These are phyloP conservation scores for Paramecium biaurelia DNA, from an alignment of 73 alveolate genomes.

Conservation along the genomic window DNA sequence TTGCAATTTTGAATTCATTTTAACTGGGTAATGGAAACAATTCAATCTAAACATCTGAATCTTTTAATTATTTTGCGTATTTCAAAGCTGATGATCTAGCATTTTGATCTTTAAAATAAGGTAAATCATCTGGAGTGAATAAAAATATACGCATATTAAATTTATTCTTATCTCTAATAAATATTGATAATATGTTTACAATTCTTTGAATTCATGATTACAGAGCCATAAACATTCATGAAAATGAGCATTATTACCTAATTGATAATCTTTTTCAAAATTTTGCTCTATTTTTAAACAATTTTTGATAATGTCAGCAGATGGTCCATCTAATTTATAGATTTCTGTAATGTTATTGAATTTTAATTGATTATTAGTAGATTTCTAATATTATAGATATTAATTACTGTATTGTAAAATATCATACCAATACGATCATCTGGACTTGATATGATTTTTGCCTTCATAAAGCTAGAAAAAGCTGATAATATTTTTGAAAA, in stretches of 20 bases:
- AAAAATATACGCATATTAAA: constrained; percentile 91
- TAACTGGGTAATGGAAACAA: constrained; percentile 90
- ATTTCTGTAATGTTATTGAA: constrained; percentile 85
- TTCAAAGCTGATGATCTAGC: constrained; percentile 73
- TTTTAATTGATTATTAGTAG: constrained; percentile 84
- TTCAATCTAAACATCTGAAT: constrained; percentile 90
- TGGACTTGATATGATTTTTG: constrained; percentile 92
- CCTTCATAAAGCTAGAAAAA: constrained; percentile 86
- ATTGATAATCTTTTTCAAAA: constrained; percentile 68
- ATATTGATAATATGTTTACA: not conserved
- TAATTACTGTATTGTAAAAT: constrained; percentile 80
- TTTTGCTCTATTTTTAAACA: constrained; percentile 68
- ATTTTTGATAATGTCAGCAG: constrained; percentile 86
- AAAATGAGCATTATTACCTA: constrained; percentile 66
- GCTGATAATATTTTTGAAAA: not conserved
- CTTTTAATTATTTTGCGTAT: constrained; percentile 89
- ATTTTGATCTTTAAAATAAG: constrained; percentile 70
- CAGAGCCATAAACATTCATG: constrained; percentile 93
- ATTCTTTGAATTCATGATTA: constrained; percentile 84
- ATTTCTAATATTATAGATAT: not conserved
- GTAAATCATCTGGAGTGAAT: constrained; percentile 97
- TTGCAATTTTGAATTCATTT: constrained; percentile 83
- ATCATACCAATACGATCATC: constrained; percentile 93
- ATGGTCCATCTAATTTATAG: constrained; percentile 87
- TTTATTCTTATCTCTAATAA: constrained; percentile 71